Conservation (phyloP, 345 rosid species). For the Eucalyptus tenuipes region DNA sequence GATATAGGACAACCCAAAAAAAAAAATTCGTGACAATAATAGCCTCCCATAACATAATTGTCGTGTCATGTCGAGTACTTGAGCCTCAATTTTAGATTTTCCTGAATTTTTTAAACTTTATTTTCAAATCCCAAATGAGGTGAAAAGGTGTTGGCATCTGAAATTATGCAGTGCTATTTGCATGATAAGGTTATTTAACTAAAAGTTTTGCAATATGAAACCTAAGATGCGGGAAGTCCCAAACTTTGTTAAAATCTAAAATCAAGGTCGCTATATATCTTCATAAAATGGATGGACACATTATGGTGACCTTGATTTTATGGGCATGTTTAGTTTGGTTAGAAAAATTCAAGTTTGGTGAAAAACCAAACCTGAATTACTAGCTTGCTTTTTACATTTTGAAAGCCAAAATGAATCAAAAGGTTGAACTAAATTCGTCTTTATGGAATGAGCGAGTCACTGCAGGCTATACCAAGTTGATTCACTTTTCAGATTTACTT, state of each 20-base stretch:
- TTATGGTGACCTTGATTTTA: background rate
- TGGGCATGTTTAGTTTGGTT: background rate
- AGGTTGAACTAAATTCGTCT: background rate
- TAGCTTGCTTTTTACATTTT: background rate
- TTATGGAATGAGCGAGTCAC: background rate
- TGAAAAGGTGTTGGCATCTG: rapidly evolving
- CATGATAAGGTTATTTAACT: background rate
- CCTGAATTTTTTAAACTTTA: background rate
- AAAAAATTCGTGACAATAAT: background rate
- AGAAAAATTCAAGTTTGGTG: background rate
- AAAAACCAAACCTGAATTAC: background rate
- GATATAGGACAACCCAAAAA: background rate
- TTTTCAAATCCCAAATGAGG: background rate
- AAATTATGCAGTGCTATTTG: rapidly evolving
- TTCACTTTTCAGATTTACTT: background rate
- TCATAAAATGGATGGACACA: background rate
- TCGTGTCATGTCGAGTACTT: background rate
- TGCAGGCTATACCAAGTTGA: too few species aligned
- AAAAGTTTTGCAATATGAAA: background rate
- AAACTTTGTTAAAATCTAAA: background rate
- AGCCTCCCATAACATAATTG: background rate
- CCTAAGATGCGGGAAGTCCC: background rate
- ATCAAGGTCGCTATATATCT: background rate
- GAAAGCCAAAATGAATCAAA: background rate
- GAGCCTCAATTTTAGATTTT: background rate